A percentile compares a stretch with the other conserved stretches of the same genome.
Evolutionary conservation across 208 protist species (phyloP).

Genomic region (Trypanosoma platydactyli): DNA sequence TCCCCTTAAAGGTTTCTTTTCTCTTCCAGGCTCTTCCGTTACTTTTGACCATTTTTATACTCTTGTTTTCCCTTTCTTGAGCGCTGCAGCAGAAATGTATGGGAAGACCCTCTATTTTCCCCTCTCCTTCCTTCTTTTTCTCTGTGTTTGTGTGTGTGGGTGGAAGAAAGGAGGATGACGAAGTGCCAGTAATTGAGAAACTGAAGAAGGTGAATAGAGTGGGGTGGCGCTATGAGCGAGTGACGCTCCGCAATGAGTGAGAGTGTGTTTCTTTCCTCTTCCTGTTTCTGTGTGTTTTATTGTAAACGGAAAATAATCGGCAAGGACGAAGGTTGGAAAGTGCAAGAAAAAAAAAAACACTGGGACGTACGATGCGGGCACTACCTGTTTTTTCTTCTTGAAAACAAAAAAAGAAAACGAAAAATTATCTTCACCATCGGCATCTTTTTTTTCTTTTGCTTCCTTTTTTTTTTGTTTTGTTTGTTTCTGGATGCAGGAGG

Average conservation of each 20-base stretch:
- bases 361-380: too few relatives aligned
- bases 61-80: neutral
- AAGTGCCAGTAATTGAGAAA: neutral
- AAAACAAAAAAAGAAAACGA: constrained; percentile 8
- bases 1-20: neutral
- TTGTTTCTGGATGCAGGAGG: neutral
- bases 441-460: constrained; percentile 8
- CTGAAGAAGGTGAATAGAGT: neutral
- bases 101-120: too few relatives aligned
- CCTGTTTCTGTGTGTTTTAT: neutral
- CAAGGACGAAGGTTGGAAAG: neutral
- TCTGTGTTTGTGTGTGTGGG: constrained; percentile 3
- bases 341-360: neutral
- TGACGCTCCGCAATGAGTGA: neutral
- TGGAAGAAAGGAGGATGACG: neutral
- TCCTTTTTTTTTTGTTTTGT: constrained; percentile 2
- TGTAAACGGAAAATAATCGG: neutral
- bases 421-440: neutral
- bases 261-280: neutral
- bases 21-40: neutral
- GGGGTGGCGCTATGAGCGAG: neutral
- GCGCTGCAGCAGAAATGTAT: neutral
- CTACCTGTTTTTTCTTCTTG: neutral
- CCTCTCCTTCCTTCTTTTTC: neutral
- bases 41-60: neutral